Evolutionary conservation across 768 basidiomycete species (phyloP), one percentile per base, ranked within the genome.

Genomic region (Lactarius hengduanensis): DNA sequence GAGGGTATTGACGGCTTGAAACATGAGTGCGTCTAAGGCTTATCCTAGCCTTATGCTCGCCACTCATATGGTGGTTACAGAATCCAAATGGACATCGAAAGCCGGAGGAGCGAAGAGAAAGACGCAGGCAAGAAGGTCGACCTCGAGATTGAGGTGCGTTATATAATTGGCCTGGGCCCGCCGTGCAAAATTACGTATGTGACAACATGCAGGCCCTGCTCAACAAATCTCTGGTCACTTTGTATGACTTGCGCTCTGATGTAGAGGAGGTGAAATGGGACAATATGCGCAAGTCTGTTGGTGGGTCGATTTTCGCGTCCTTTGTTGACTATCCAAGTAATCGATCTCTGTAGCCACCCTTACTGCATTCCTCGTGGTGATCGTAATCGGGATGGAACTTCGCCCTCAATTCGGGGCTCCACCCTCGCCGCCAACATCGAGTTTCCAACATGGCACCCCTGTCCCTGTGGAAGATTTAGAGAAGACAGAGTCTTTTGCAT

Each of bases 71-170:
- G 6, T 61, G n/a, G 40, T 59, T 56, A 41, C 66, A 97, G 95
- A 73, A 92, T 96, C 59, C 95, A 98, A 76, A 94, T 98, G 88
- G 97, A 99, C 63, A 82, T 98, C 66, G 94, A 96, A 72, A 94
- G 88, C 68, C 83, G 96, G 64, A 98, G 95, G 80, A 93, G 90
- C 70, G 97, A 98, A 74, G 85, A 88, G 16, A 90, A 88, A 73
- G 82, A 87, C 1, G 95, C 98, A 60, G 73, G 92, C 66, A 96
- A 95, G 77, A 83, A 82, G 61, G 87, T 89, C 71, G 94, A 94
- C 71, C 90, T 98, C 66, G 78, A 80, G 41, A 93, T 96, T 45
- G 92, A 94, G 83, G 92, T 90, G 50, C 22, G 80, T 74, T 4
- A 26, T 57, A 62, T 59, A 32, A 30, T 64, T 60, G 57, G 13